Percentiles rank a stretch among this genome's conserved stretches.
Evolutionary conservation across 2,329 filamentous ascomycete genomes (phyloP).

Genomic region (Ophiostoma australiae): DNA sequence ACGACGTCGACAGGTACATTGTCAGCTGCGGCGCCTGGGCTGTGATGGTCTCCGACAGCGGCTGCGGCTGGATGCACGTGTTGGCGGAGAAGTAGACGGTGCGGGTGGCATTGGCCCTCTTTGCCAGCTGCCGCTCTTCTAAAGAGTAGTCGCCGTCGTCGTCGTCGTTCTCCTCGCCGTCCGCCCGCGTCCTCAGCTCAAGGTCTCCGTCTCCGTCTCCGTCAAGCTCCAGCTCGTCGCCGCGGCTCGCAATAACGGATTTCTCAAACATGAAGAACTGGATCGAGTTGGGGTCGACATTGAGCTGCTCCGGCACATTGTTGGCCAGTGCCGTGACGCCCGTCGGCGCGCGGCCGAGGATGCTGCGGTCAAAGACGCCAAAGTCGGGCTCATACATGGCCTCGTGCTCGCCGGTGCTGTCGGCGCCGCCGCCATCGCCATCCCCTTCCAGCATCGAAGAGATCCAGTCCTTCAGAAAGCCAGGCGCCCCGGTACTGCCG

Average conservation of each 20-base stretch:
- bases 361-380: conserved; percentile 53
- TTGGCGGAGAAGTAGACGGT: conserved; percentile 79
- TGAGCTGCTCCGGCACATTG: conserved; percentile 56
- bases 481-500: background rate
- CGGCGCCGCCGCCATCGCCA: background rate
- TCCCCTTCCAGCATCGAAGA: conserved; percentile 6
- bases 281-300: conserved; percentile 58
- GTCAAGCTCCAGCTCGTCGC: conserved; percentile 30
- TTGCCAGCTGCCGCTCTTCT: conserved; percentile 21
- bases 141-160: conserved; percentile 23
- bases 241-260: conserved; percentile 45
- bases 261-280: conserved; percentile 61
- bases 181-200: conserved; percentile 25
- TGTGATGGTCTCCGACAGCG: conserved; percentile 40
- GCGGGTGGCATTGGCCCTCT: conserved; percentile 32
- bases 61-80: conserved; percentile 71
- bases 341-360: conserved; percentile 57
- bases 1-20: conserved; percentile 68
- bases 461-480: conserved; percentile 10
- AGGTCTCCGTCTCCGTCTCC: conserved; percentile 30
- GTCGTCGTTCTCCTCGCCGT: conserved; percentile 24
- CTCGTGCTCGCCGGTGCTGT: conserved; percentile 23
- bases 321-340: conserved; percentile 53
- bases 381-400: conserved; percentile 57
- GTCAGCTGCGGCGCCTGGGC: conserved; percentile 64